Base-by-base conservation (phyloP, 139 green algal genomes). In the Pycnococcus provasolii region DNA sequence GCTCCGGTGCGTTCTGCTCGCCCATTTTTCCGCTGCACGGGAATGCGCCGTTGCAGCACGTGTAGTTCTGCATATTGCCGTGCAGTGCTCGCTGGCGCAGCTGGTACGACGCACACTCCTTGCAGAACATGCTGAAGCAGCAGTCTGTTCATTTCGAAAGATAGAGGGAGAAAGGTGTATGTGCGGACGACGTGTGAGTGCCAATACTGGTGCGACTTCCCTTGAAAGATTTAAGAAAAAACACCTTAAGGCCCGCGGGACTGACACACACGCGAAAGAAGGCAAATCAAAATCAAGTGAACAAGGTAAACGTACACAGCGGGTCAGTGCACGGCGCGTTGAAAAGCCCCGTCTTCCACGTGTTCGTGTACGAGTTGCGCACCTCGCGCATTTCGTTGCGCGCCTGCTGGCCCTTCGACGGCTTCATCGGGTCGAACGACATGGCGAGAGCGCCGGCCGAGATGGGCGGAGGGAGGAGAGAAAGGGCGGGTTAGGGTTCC, bases 1-100 rank as follows among this genome's bases (percentile, higher is more conserved):
- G n/a, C 54, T 75, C 67, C 1, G 73, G 67, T 48, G 50, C 62
- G 42, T n/a, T 50, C 54, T 66, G 53, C 62, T 74, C 73, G 3
- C 61, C 58, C 3, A 47, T 53, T 46, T 45, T 6, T 3, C 72
- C 72, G 1, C 52, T 67, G 66, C 67, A 67, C 37, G 64, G 67
- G 7, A 42, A 60, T 7, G 44, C 45, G 26, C 72, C 72, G 45
- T 59, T 63, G 37, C 72, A 78, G 58, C 72, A 78, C 26, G 42
- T 65, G 65, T 78, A 78, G 51, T 58, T 42, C 9, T 26, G 9
- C 65, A 72, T 67, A 58, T 72, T 58, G 15, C 42, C 37, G 58
- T 46, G 37, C 42, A 78, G 61, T 6, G 53, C n/a, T 26, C 58
- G 15, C 57, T 72, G 61, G 39, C 71, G 66, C 11, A 66, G 52